phyloP scores from a whole-genome alignment of 2,329 filamentous ascomycete species.

The Trichoderma breve region DNA sequence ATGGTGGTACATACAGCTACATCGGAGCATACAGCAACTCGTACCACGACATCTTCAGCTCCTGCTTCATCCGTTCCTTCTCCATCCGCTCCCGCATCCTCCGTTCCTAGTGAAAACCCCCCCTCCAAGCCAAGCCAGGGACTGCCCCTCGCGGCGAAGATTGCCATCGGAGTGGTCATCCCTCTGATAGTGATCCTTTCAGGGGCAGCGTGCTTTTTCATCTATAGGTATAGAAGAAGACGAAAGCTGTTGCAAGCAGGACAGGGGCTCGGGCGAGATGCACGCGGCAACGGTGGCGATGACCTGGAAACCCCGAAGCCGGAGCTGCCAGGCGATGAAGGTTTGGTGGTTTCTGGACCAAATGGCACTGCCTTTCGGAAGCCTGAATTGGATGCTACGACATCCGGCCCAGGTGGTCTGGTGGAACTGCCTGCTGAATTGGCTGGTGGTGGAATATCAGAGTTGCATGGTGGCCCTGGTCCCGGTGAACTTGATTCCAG shows the following conservation, averaged over 20 bases:
- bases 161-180: not conserved
- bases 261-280: not conserved
- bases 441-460: not conserved
- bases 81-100: not conserved
- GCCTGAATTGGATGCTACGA: not conserved
- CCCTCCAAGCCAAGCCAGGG: not conserved
- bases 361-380: not conserved
- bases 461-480: not conserved
- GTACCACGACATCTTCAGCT: not conserved
- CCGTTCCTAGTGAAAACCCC: not conserved
- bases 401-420: fast-evolving
- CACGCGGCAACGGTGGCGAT: not conserved
- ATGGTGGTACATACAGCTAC: not conserved
- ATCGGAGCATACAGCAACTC: not conserved
- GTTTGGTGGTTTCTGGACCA: fast-evolving
- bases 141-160: not conserved
- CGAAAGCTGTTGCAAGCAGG: not conserved
- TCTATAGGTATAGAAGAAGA: not conserved
- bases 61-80: not conserved
- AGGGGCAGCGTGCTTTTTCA: not conserved
- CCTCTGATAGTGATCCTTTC: fast-evolving
- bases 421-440: not conserved
- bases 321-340: not conserved
- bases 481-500: not conserved
- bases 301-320: not conserved